Conservation (phyloP, 139 green algal genomes). For the Desmodesmus armatus region DNA sequence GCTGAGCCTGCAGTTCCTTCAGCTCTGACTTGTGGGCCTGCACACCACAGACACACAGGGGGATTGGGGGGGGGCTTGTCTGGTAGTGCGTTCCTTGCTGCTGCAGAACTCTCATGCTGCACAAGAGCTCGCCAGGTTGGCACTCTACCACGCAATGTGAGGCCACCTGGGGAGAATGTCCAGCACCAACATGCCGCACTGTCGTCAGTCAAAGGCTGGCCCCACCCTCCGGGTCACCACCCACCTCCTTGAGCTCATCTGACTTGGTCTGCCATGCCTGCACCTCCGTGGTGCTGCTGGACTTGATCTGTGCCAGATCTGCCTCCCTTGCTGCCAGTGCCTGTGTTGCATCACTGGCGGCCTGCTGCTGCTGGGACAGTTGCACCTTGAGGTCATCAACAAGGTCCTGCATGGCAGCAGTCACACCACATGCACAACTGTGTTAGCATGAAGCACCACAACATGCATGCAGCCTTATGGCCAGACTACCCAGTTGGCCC, state of each 20-base stretch:
- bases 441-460: neutral
- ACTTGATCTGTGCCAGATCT: neutral
- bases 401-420: slow-evolving; percentile 4
- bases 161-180: too few relatives aligned
- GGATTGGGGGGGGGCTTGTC: too few relatives aligned
- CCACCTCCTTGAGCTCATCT: slow-evolving; percentile 30
- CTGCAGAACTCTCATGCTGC: too few relatives aligned
- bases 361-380: slow-evolving; percentile 10
- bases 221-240: too few relatives aligned
- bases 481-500: neutral
- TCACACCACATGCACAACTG: neutral
- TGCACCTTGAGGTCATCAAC: slow-evolving; percentile 35
- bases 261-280: slow-evolving; percentile 43
- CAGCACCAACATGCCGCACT: too few relatives aligned
- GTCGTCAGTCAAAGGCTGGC: too few relatives aligned
- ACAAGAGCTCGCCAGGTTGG: too few relatives aligned
- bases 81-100: neutral
- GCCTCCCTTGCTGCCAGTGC: neutral
- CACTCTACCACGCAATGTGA: too few relatives aligned
- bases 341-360: neutral
- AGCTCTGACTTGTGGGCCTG: slow-evolving; percentile 27
- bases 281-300: slow-evolving; percentile 4
- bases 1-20: slow-evolving; percentile 50
- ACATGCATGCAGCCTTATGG: neutral
- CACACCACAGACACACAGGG: neutral